Conservation (phyloP, 2,329 filamentous ascomycete species). For the Zymoseptoria brevis region DNA sequence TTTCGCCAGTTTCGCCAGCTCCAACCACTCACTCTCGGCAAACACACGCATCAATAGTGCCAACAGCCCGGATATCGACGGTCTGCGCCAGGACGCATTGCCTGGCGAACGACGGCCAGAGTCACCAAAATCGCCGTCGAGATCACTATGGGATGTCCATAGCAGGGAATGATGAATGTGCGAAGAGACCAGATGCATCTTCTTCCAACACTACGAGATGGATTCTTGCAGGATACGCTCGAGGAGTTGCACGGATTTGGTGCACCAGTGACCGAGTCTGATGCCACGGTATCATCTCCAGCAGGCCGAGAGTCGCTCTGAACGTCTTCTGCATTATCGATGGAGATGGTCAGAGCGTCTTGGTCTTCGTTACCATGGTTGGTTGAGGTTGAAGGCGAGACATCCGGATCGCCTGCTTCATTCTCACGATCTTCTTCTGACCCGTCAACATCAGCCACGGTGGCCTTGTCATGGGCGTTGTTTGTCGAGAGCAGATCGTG, state of each 20-base stretch:
- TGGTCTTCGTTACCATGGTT: background rate
- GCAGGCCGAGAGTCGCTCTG: background rate
- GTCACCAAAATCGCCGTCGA: too few species aligned
- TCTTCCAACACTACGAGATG: too few species aligned
- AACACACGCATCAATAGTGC: too few species aligned
- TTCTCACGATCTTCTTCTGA: background rate
- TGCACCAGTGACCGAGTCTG: background rate
- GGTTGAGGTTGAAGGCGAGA: background rate
- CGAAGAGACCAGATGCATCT: too few species aligned
- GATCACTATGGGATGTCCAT: background rate
- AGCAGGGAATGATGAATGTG: background rate
- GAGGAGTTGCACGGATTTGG: background rate
- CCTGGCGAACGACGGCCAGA: too few species aligned
- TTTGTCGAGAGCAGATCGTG: background rate
- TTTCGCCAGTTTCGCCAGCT: too few species aligned
- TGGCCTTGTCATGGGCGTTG: background rate
- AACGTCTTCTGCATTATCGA: background rate
- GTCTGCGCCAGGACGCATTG: too few species aligned
- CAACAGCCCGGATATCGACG: too few species aligned
- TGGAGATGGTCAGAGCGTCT: background rate
- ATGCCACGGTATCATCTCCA: background rate
- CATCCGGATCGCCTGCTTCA: background rate
- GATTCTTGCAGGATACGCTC: background rate
- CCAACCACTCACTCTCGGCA: too few species aligned
- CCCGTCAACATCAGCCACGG: background rate